A percentile compares a stretch with the other conserved stretches of the same genome.
phyloP scores from a whole-genome alignment of 139 green algal species.

The Axilococcus clingmanii region DNA sequence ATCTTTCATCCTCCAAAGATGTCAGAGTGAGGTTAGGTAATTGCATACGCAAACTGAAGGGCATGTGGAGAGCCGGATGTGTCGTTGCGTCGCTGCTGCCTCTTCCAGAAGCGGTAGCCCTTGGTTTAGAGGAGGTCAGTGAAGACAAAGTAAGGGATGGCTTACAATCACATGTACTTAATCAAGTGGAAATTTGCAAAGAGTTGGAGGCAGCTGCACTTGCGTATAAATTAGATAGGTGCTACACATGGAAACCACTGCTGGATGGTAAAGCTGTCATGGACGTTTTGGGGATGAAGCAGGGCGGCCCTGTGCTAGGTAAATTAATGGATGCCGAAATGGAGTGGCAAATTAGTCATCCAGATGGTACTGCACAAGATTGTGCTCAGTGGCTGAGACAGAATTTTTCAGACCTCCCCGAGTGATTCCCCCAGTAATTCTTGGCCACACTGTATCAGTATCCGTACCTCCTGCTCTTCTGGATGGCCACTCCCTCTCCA shows the following conservation, averaged over 20 bases:
- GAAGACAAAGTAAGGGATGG: background rate
- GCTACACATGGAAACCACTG: slow-evolving; percentile 60
- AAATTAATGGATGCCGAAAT: slow-evolving; percentile 36
- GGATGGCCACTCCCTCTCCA: slow-evolving; percentile 24
- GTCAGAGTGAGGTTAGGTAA: slow-evolving; percentile 33
- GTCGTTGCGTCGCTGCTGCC: slow-evolving; percentile 31
- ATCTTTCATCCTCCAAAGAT: slow-evolving; percentile 10
- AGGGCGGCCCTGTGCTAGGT: slow-evolving; percentile 48
- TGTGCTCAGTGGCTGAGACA: slow-evolving; percentile 12
- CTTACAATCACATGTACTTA: no score
- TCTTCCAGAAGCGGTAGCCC: slow-evolving; percentile 16
- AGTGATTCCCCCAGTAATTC: slow-evolving; percentile 3
- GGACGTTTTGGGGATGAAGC: slow-evolving; percentile 35
- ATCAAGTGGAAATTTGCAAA: slow-evolving; percentile 19
- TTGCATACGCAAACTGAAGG: slow-evolving; percentile 46
- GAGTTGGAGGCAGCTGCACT: slow-evolving; percentile 28
- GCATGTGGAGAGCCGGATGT: slow-evolving; percentile 41
- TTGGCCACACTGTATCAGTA: slow-evolving; percentile 9
- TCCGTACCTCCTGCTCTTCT: slow-evolving; percentile 1
- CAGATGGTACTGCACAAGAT: slow-evolving; percentile 36
- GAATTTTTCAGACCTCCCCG: slow-evolving; percentile 1
- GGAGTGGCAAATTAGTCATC: slow-evolving; percentile 69
- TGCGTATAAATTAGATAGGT: slow-evolving; percentile 41
- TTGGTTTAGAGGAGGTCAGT: slow-evolving; percentile 12
- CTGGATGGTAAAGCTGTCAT: slow-evolving; percentile 58